Evolutionary conservation across 129 eudicot species (phyloP).

Genomic region (Logfia minima): DNA sequence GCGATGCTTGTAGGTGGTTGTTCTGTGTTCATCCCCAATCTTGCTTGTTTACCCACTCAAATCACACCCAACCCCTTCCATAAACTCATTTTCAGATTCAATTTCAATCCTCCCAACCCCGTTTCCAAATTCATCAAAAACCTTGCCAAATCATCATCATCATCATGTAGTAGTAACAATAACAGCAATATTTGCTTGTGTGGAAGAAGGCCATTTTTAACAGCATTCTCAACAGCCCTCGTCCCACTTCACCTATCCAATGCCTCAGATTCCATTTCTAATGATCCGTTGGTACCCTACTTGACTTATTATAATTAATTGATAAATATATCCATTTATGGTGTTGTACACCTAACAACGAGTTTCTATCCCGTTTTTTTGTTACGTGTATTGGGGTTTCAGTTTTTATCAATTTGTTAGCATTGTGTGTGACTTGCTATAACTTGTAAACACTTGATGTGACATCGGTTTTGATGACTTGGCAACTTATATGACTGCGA

Average conservation of each 20-base stretch:
- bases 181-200: constrained; percentile 32
- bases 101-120: constrained; percentile 8
- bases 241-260: constrained; percentile 45
- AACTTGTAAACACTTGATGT: no score
- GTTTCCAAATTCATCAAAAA: constrained; percentile 26
- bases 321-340: not conserved
- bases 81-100: constrained; percentile 5
- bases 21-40: constrained; percentile 8
- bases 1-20: constrained; percentile 20
- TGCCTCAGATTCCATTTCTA: constrained; percentile 33
- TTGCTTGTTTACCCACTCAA: not conserved
- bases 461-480: no score
- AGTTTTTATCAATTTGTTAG: no score
- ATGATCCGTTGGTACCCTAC: constrained; percentile 46
- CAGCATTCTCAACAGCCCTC: constrained; percentile 42
- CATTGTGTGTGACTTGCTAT: no score
- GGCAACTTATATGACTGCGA: no score
- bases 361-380: no score
- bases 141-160: constrained; percentile 17
- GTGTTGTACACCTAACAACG: not conserved
- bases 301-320: not conserved
- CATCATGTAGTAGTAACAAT: constrained; percentile 12
- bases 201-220: constrained; percentile 65
- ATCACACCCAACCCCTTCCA: constrained; percentile 21
- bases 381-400: no score